These are phyloP conservation scores for Eragrostis curvula DNA, from an alignment of 176 grass and related monocot species.

Conservation along the genomic window DNA sequence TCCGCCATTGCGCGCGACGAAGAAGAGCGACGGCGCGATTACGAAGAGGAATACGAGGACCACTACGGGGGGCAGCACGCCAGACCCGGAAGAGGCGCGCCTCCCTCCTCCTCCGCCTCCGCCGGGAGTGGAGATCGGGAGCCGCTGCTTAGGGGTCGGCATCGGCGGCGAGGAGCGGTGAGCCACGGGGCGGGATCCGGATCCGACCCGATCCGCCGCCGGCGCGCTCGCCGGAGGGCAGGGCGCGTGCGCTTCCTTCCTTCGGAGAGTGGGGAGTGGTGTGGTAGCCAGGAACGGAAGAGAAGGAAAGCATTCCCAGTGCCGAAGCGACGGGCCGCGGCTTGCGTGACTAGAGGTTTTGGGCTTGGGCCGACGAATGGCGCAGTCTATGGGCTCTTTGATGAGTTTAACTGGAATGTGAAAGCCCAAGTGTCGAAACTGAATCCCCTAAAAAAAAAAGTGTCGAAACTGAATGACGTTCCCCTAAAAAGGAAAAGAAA, in stretches of 20 bases:
- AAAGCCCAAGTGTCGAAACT: not conserved
- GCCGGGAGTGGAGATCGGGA: slow-evolving; percentile 35
- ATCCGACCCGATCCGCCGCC: slow-evolving; percentile 21
- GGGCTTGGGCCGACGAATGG: not conserved
- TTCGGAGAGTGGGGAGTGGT: slow-evolving; percentile 13
- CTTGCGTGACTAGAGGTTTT: not conserved
- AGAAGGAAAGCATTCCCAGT: not conserved
- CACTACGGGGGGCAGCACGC: slow-evolving; percentile 48
- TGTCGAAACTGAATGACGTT: too few species aligned
- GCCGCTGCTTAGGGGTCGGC: slow-evolving; percentile 65
- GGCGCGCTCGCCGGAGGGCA: slow-evolving; percentile 24
- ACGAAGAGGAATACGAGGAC: slow-evolving; percentile 77
- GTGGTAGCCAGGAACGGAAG: slow-evolving; percentile 7
- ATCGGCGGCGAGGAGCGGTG: slow-evolving; percentile 33
- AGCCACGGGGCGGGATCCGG: not conserved
- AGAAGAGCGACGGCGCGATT: slow-evolving; percentile 61
- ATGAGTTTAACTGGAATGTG: not conserved
- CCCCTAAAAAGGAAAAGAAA: not conserved
- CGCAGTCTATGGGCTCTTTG: not conserved
- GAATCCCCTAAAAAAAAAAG: too few species aligned
- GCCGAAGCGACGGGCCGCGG: not conserved
- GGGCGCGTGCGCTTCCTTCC: not conserved
- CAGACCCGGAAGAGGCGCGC: slow-evolving; percentile 42
- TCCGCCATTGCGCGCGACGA: slow-evolving; percentile 55
- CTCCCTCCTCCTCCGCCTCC: slow-evolving; percentile 48